Base-by-base conservation (phyloP, 208 protist genomes). In the Trypanosoma vivax region DNA sequence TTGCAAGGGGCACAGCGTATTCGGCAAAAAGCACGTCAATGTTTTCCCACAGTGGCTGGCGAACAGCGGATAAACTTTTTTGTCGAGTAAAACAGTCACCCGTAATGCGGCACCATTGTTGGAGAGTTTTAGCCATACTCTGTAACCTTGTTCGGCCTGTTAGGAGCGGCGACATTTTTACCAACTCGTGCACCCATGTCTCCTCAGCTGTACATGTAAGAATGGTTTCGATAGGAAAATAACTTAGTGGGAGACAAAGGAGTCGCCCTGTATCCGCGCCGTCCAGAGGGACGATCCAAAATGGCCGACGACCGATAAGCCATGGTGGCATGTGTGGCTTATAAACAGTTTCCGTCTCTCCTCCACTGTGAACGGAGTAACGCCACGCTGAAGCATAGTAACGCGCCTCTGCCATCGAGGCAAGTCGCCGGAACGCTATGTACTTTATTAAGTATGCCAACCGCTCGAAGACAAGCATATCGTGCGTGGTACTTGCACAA, bases 171-270 rank as follows among this genome's bases (percentile, higher is more conserved):
- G 47, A 27, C 14, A 65, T 2, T 18, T 49, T 28, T 16, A 52
- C 59, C 18, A 62, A 48, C 25, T 76, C 52, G 39, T 50, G 72
- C 10, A 83, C 64, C 72, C 75, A 80, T 24, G 65, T 57, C 35
- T 79, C 70, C 30, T 76, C 62, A 0, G 66, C 67, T 0, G 37
- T 50, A 73, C 67, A 66, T 0, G 77, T 76, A 40, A 89, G 43
- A 31, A 89, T 65, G 0, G 69, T 28, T 41, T 78, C 65, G 39
- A 84, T 34, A 5, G 81, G 81, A 43, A 83, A 89, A 58, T 89
- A 85, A 23, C 74, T 70, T 6, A 81, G 52, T n/a, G 77, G 77
- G 39, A 85, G 64, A 50, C 76, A 84, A 43, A 65, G 49, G 40
- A 53, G 58, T 18, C 18, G 18, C 19, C 49, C 43, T 23, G 24